A percentile compares a stretch with the other conserved stretches of the same genome.
These are phyloP conservation scores for Fusarium sulawesiense DNA, from an alignment of 2,329 filamentous ascomycete species.

Conservation along the genomic window DNA sequence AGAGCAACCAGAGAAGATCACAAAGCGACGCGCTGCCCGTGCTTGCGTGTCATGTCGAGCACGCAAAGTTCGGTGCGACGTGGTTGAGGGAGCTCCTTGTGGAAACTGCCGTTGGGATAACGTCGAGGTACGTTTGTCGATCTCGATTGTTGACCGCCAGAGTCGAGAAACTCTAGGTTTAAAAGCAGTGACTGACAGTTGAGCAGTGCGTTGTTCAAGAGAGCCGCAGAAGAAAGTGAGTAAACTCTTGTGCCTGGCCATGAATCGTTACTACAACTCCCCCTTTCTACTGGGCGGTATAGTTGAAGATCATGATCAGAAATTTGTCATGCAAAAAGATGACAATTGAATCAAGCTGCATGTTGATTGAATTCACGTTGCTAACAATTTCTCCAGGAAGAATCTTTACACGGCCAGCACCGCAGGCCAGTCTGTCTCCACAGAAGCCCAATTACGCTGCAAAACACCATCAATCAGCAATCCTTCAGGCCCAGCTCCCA, in stretches of 20 bases:
- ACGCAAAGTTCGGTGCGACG: constrained; percentile 93
- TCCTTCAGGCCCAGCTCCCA: constrained; percentile 28
- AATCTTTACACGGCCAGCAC: constrained; percentile 56
- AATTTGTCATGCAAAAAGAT: constrained; percentile 27
- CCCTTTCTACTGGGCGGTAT: constrained; percentile 10
- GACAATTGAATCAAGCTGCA: constrained; percentile 5
- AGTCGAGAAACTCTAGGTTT: constrained; percentile 21
- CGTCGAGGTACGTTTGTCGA: constrained; percentile 63
- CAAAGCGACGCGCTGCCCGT: constrained; percentile 87
- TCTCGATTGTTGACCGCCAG: constrained; percentile 9
- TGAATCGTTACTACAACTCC: constrained; percentile 10
- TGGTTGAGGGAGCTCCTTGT: constrained; percentile 87
- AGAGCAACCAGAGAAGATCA: constrained; percentile 59
- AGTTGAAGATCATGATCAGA: constrained; percentile 16
- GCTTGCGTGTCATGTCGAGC: constrained; percentile 90
- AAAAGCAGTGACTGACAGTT: constrained; percentile 31
- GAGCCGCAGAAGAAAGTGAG: constrained; percentile 87
- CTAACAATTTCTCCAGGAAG: constrained; percentile 54
- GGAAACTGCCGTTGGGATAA: constrained; percentile 87
- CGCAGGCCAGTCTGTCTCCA: constrained; percentile 50
- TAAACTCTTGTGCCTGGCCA: constrained; percentile 44
- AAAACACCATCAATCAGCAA: constrained; percentile 49
- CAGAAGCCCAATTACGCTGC: constrained; percentile 60
- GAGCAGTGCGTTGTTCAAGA: constrained; percentile 75
- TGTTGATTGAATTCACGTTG: constrained; percentile 22